Evolutionary conservation across 768 basidiomycete species (phyloP).

Genomic region (Naganishia friedmannii): DNA sequence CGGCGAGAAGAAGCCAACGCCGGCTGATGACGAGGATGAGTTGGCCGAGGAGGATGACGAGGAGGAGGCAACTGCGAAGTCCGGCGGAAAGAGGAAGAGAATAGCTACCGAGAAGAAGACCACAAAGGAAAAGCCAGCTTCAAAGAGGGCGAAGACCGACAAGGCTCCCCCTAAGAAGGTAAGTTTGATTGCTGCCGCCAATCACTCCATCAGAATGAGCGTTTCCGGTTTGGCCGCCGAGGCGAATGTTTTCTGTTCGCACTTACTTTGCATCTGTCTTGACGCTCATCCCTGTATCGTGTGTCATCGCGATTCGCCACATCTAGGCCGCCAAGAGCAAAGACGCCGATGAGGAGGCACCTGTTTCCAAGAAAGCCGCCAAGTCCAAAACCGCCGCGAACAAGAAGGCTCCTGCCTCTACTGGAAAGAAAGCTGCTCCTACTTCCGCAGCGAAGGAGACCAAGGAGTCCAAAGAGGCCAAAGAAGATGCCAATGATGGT

Average conservation of each 20-base stretch:
- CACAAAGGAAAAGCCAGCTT: slow-evolving; percentile 23
- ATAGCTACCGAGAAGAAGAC: slow-evolving; percentile 21
- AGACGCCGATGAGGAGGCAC: not conserved
- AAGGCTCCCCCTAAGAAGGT: slow-evolving; percentile 30
- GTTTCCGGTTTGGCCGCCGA: not conserved
- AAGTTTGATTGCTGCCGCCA: not conserved
- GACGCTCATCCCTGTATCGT: not conserved
- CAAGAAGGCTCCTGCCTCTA: slow-evolving; percentile 19
- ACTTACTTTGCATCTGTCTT: not conserved
- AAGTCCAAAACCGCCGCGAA: slow-evolving; percentile 16
- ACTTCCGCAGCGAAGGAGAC: slow-evolving; percentile 25
- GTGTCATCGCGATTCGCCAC: not conserved
- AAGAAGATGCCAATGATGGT: slow-evolving; percentile 17
- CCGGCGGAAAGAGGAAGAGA: slow-evolving; percentile 37
- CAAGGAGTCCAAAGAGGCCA: slow-evolving; percentile 29
- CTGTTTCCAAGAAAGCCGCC: slow-evolving; percentile 28
- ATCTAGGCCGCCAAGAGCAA: slow-evolving; percentile 20
- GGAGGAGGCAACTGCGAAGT: slow-evolving; percentile 31
- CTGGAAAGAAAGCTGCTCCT: slow-evolving; percentile 19
- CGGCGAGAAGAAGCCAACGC: slow-evolving; percentile 53
- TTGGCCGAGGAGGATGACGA: slow-evolving; percentile 27
- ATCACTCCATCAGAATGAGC: not conserved
- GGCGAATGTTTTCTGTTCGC: not conserved
- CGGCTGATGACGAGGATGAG: slow-evolving; percentile 43
- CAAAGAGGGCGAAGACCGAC: slow-evolving; percentile 28